Conservation (phyloP, 2,329 filamentous ascomycete species). For the Xylaria sp. region DNA sequence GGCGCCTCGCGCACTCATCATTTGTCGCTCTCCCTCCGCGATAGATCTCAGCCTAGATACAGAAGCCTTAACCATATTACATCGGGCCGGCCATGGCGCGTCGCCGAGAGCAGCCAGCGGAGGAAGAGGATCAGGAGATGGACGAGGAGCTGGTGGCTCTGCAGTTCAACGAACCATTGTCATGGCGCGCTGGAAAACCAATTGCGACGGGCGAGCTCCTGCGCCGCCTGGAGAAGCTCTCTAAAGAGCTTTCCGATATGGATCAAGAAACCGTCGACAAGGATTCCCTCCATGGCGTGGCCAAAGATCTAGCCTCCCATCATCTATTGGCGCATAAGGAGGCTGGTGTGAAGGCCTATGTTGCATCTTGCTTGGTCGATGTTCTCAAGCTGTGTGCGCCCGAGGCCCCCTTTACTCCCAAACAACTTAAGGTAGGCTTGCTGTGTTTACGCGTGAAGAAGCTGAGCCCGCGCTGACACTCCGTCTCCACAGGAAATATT, state of each 20-base stretch:
- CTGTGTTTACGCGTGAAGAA: neutral
- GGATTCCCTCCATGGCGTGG: constrained; percentile 84
- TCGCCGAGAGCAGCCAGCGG: constrained; percentile 53
- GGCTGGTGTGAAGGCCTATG: constrained; percentile 88
- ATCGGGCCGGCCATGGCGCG: constrained; percentile 51
- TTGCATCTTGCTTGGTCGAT: constrained; percentile 90
- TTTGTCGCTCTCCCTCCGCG: neutral
- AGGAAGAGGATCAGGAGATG: constrained; percentile 55
- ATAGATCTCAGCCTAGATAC: neutral
- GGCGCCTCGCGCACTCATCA: constrained; percentile 6
- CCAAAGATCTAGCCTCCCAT: constrained; percentile 83
- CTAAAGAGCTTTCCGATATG: constrained; percentile 83
- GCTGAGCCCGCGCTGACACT: constrained; percentile 41
- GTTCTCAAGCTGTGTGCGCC: constrained; percentile 93
- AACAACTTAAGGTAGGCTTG: constrained; percentile 82
- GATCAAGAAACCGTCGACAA: constrained; percentile 88
- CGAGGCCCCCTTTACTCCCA: constrained; percentile 90
- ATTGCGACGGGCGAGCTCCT: constrained; percentile 87
- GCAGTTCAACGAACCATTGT: constrained; percentile 84
- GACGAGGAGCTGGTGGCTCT: constrained; percentile 62
- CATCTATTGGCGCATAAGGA: constrained; percentile 93
- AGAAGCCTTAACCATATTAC: constrained; percentile 3
- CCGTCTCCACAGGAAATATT: constrained; percentile 81
- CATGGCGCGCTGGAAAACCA: constrained; percentile 91
- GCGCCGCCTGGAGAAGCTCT: constrained; percentile 80